A percentile compares a stretch with the other conserved stretches of the same genome.
Evolutionary conservation across 257 asterid species (phyloP).

Genomic region (Schizonepeta tenuifolia): DNA sequence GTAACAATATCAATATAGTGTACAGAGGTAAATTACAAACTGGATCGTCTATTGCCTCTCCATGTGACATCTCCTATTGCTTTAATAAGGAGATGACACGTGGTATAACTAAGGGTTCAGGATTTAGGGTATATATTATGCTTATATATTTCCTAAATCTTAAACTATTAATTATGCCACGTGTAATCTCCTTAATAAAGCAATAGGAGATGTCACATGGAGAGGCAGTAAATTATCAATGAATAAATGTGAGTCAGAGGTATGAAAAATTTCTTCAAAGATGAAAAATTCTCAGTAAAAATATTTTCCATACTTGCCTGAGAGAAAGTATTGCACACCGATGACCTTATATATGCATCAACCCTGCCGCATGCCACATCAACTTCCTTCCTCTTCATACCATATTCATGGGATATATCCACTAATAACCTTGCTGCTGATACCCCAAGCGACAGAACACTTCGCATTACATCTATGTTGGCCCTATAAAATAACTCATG

Average conservation of each 20-base stretch:
- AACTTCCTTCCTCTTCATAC: conserved; percentile 49
- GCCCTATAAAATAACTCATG: conserved; percentile 74
- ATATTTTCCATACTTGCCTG: conserved; percentile 67
- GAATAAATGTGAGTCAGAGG: not conserved
- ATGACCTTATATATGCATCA: conserved; percentile 82
- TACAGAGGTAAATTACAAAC: not conserved
- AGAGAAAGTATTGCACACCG: conserved; percentile 60
- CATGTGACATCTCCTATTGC: too few relatives aligned
- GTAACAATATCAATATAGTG: not conserved
- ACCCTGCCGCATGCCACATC: conserved; percentile 57
- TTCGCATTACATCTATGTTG: conserved; percentile 66
- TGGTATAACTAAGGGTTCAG: too few relatives aligned
- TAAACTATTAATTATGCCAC: too few relatives aligned
- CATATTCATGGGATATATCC: conserved; percentile 46
- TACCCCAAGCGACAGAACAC: conserved; percentile 62
- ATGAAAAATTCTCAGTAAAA: not conserved
- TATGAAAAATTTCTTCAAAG: not conserved
- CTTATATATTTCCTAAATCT: too few relatives aligned
- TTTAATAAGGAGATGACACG: too few relatives aligned
- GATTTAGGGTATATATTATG: too few relatives aligned
- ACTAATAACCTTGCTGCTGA: conserved; percentile 62
- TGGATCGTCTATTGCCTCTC: too few relatives aligned
- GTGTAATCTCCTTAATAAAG: too few relatives aligned
- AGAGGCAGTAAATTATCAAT: not conserved
- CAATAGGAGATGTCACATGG: too few relatives aligned